Percentiles rank a stretch among this genome's conserved stretches.
These are phyloP conservation scores for Dactylis glomerata DNA, from an alignment of 176 grass and related monocot species.

Conservation along the genomic window DNA sequence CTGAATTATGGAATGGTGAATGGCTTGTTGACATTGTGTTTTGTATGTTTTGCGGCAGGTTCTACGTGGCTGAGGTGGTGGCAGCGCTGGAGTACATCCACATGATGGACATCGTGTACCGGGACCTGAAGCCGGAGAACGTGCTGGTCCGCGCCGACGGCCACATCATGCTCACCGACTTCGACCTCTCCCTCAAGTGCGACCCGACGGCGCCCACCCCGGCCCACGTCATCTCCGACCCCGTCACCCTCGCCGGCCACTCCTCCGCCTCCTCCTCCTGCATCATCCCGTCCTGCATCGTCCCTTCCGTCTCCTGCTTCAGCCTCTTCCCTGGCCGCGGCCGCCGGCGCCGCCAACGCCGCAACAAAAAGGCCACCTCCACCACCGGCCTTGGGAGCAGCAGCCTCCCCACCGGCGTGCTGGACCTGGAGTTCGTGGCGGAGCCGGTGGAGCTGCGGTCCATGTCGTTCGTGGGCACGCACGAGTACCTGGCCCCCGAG, in stretches of 20 bases:
- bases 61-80: conserved; percentile 94
- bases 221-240: conserved; percentile 82
- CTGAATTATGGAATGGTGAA: background rate
- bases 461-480: conserved; percentile 96
- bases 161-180: conserved; percentile 99
- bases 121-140: conserved; percentile 98
- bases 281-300: conserved; percentile 82
- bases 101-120: conserved; percentile 98
- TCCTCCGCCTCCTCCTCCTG: conserved; percentile 31
- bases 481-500: conserved; percentile 94
- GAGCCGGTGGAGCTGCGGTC: conserved; percentile 89
- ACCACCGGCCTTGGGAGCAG: background rate
- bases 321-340: conserved; percentile 46
- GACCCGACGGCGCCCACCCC: conserved; percentile 68
- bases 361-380: conserved; percentile 41
- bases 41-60: conserved; percentile 33
- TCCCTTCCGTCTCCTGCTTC: conserved; percentile 81
- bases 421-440: conserved; percentile 72
- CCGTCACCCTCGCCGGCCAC: conserved; percentile 32
- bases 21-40: background rate
- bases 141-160: conserved; percentile 86
- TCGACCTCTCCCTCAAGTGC: conserved; percentile 95
- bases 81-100: conserved; percentile 92
- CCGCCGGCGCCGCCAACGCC: background rate
- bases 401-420: conserved; percentile 1